phyloP scores from a whole-genome alignment of 1,139 yeast genomes.

The Yamadazyma siamensis region DNA sequence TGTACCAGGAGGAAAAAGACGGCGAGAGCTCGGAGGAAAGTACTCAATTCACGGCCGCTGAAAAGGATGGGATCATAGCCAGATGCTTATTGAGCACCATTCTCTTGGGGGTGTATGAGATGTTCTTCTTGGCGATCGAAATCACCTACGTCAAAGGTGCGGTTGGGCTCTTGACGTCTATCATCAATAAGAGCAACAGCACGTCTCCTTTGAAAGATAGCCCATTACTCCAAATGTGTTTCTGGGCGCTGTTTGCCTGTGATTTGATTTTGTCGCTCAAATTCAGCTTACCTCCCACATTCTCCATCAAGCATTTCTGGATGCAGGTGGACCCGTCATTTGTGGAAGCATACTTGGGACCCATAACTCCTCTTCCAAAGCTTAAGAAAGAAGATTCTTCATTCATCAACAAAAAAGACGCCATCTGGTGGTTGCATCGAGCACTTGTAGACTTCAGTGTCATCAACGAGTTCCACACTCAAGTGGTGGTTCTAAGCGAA shows the following conservation, averaged over 20 bases:
- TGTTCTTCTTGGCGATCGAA: slow-evolving; percentile 36
- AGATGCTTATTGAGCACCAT: slow-evolving; percentile 37
- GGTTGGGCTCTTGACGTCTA: slow-evolving; percentile 26
- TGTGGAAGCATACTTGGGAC: slow-evolving; percentile 19
- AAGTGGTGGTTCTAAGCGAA: slow-evolving; percentile 23
- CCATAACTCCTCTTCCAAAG: slow-evolving; percentile 2
- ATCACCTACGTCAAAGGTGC: slow-evolving; percentile 37
- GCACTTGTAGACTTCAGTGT: slow-evolving; percentile 26
- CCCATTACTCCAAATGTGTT: slow-evolving; percentile 31
- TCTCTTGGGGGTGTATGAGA: slow-evolving; percentile 37
- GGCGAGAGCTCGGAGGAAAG: not conserved
- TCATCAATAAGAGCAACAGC: slow-evolving; percentile 19
- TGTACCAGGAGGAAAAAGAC: slow-evolving; percentile 11
- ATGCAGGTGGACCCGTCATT: slow-evolving; percentile 28
- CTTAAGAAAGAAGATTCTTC: slow-evolving; percentile 4
- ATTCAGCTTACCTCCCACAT: slow-evolving; percentile 28
- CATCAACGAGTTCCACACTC: slow-evolving; percentile 28
- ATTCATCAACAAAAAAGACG: slow-evolving; percentile 16
- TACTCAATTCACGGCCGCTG: not conserved
- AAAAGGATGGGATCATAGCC: slow-evolving; percentile 27
- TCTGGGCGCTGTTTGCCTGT: slow-evolving; percentile 35
- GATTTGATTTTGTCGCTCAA: slow-evolving; percentile 35
- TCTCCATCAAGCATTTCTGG: slow-evolving; percentile 30
- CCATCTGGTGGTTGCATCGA: slow-evolving; percentile 39
- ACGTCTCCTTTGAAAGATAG: slow-evolving; percentile 21